phyloP scores from a whole-genome alignment of 1,284 basidiomycete genomes.

The Sporisorium graminicola region DNA sequence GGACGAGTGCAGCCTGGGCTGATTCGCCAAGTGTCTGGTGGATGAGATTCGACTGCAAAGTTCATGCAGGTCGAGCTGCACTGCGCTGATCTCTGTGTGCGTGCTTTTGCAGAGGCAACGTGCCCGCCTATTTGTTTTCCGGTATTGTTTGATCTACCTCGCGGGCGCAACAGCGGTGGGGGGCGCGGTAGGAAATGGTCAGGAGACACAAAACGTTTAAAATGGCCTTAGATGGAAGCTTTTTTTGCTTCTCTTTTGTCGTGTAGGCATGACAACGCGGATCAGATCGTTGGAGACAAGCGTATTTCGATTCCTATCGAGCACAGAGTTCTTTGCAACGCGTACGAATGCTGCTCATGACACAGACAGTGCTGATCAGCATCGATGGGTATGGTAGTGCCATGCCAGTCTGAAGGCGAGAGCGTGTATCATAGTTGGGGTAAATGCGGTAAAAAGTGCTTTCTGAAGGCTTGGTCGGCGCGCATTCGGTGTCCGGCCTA shows the following conservation, averaged over 20 bases:
- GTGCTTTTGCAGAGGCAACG: background rate
- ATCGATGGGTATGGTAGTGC: background rate
- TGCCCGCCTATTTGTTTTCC: no score
- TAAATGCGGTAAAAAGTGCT: no score
- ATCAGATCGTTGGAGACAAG: background rate
- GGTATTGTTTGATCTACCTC: no score
- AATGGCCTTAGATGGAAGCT: constrained; percentile 11
- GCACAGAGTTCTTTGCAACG: background rate
- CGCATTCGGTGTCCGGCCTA: background rate
- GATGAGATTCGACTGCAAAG: background rate
- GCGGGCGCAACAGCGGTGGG: no score
- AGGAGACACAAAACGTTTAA: no score
- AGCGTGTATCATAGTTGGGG: no score
- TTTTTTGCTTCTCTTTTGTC: background rate
- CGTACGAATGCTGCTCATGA: background rate
- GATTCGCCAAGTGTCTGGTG: background rate
- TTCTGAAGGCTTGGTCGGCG: background rate
- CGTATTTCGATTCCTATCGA: background rate
- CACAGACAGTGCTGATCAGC: background rate
- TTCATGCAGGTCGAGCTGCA: constrained; percentile 1
- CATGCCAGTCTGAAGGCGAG: no score
- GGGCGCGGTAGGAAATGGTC: no score
- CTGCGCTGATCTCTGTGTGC: background rate
- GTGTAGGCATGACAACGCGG: background rate
- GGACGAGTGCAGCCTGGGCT: no score